These are phyloP conservation scores for Entamoeba invadens DNA, from an alignment of 208 protist species.

Conservation along the genomic window DNA sequence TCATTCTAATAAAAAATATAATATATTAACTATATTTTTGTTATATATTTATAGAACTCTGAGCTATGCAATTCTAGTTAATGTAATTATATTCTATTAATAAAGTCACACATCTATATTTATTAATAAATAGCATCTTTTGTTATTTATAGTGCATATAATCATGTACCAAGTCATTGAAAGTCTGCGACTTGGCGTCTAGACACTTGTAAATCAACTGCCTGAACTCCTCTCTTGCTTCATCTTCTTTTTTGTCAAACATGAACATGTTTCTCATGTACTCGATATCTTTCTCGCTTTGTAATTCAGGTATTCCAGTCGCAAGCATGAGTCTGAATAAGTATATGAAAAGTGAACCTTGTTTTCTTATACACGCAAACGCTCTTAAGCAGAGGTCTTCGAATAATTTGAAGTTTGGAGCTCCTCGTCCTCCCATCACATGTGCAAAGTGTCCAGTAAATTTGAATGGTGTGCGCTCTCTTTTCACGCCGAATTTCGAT, in stretches of 20 bases:
- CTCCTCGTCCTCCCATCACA: conserved; percentile 46
- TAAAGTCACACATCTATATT: too few species aligned
- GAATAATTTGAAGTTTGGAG: not conserved
- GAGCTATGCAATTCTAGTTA: too few species aligned
- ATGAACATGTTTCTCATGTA: not conserved
- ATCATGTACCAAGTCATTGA: not conserved
- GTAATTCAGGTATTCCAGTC: not conserved
- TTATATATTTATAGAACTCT: too few species aligned
- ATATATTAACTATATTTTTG: too few species aligned
- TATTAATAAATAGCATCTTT: too few species aligned
- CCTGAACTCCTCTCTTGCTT: not conserved
- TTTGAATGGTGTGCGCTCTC: conserved; percentile 68
- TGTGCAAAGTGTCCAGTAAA: conserved; percentile 63
- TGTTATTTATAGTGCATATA: not conserved
- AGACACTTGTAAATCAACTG: not conserved
- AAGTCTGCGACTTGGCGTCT: not conserved
- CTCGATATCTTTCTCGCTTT: not conserved
- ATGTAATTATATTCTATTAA: too few species aligned
- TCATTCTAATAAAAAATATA: too few species aligned
- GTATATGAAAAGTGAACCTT: not conserved
- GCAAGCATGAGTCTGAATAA: not conserved
- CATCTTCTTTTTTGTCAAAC: not conserved
- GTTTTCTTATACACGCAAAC: not conserved
- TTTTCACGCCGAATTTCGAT: conserved; percentile 68
- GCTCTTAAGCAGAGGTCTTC: not conserved